These are phyloP conservation scores for Pseudogymnoascus sp. DNA, from an alignment of 2,329 filamentous ascomycete species.

Conservation along the genomic window DNA sequence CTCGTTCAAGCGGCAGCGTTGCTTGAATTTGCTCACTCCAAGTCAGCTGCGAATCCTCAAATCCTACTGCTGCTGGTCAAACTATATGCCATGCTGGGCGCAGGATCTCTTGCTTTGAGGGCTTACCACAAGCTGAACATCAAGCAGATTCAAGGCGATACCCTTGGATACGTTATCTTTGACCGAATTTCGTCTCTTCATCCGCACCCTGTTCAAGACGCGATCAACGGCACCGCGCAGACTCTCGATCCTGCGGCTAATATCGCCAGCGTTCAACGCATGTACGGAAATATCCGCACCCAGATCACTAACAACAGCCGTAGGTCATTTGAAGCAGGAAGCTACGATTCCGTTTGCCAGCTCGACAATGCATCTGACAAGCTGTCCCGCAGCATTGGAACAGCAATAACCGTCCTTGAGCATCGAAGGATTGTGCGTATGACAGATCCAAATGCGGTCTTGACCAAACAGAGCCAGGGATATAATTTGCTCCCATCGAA, in stretches of 20 bases:
- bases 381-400: conserved; percentile 21
- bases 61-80: conserved; percentile 32
- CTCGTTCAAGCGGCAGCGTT: conserved; percentile 27
- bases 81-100: conserved; percentile 32
- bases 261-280: conserved; percentile 24
- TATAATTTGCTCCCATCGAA: conserved; percentile 21
- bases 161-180: conserved; percentile 32
- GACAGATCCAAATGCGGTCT: conserved; percentile 15
- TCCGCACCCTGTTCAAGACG: conserved; percentile 23
- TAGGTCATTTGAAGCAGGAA: conserved; percentile 27
- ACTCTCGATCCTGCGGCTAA: conserved; percentile 20
- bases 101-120: conserved; percentile 31
- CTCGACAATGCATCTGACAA: conserved; percentile 25
- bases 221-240: conserved; percentile 16
- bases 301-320: conserved; percentile 27
- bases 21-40: conserved; percentile 27
- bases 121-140: conserved; percentile 31
- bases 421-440: conserved; percentile 25
- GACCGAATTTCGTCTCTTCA: conserved; percentile 34
- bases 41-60: conserved; percentile 34
- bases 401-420: conserved; percentile 25
- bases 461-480: conserved; percentile 16
- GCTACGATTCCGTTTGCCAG: conserved; percentile 29
- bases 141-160: conserved; percentile 36
- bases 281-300: conserved; percentile 20